Conservation (phyloP, 345 rosid species). For the Populus pruinosa region DNA sequence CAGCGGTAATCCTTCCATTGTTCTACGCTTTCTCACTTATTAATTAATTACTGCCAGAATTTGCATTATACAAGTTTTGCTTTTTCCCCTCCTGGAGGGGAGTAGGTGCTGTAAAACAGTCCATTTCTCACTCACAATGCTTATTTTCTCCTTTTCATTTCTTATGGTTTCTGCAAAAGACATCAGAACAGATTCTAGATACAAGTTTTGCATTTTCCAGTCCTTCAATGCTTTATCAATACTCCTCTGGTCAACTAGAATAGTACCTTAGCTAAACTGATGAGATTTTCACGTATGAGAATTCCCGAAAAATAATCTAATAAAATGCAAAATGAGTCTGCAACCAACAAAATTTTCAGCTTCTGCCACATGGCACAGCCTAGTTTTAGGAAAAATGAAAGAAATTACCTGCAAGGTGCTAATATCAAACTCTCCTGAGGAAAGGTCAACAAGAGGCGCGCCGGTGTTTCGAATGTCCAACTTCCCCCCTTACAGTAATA, state of each 20-base stretch:
- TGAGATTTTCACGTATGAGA: neutral
- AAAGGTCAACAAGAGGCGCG: slow-evolving; percentile 20
- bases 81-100: neutral
- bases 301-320: neutral
- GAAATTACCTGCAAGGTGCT: slow-evolving; percentile 26
- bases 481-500: slow-evolving; percentile 13
- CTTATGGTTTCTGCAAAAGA: neutral
- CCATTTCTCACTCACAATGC: neutral
- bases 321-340: neutral
- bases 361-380: neutral
- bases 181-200: neutral
- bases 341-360: neutral
- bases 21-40: neutral
- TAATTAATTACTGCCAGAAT: neutral
- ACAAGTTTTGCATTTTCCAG: neutral
- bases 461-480: slow-evolving; percentile 11
- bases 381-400: neutral
- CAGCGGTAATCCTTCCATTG: slow-evolving; percentile 18
- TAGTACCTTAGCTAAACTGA: neutral
- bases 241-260: neutral
- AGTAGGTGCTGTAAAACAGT: neutral
- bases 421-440: slow-evolving; percentile 22
- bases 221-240: neutral
- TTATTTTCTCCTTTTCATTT: neutral
- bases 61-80: neutral